A percentile compares a stretch with the other conserved stretches of the same genome.
Conservation (phyloP, 2,329 filamentous ascomycete genomes). For the Trichophyton simii region DNA sequence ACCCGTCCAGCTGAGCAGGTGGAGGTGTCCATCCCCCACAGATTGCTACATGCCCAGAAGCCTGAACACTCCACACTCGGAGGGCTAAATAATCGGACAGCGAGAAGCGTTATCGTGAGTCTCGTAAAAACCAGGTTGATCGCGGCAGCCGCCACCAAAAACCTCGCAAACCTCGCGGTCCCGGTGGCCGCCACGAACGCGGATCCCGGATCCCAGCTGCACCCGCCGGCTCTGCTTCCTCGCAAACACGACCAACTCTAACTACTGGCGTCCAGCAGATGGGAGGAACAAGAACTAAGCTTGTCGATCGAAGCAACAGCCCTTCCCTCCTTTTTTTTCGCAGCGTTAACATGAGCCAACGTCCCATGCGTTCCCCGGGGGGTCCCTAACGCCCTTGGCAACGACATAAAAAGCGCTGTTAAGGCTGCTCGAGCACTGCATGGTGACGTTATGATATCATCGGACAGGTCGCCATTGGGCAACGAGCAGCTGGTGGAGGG, state of each 20-base stretch:
- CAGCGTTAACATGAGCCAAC: background rate
- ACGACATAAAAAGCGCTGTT: background rate
- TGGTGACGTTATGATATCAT: constrained; percentile 1
- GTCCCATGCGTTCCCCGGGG: background rate
- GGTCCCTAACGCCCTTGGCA: background rate
- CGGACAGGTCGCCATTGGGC: background rate
- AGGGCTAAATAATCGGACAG: background rate
- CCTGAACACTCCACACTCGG: background rate
- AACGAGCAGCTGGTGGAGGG: background rate
- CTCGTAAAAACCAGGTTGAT: background rate
- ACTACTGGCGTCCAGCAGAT: too few relatives aligned
- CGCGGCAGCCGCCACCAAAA: background rate
- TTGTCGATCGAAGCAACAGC: background rate
- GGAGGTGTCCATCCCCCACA: background rate
- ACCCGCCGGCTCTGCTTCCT: background rate
- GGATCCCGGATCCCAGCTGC: background rate
- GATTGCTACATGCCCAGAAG: background rate
- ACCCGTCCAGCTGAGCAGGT: background rate
- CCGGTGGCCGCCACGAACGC: background rate
- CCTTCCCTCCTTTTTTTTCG: background rate
- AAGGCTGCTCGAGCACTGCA: background rate
- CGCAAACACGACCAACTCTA: background rate
- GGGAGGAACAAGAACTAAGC: background rate
- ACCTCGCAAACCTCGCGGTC: background rate
- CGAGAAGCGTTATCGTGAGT: background rate